Conservation (phyloP, 1,284 basidiomycete genomes). For the Melampsora allii-populina region DNA sequence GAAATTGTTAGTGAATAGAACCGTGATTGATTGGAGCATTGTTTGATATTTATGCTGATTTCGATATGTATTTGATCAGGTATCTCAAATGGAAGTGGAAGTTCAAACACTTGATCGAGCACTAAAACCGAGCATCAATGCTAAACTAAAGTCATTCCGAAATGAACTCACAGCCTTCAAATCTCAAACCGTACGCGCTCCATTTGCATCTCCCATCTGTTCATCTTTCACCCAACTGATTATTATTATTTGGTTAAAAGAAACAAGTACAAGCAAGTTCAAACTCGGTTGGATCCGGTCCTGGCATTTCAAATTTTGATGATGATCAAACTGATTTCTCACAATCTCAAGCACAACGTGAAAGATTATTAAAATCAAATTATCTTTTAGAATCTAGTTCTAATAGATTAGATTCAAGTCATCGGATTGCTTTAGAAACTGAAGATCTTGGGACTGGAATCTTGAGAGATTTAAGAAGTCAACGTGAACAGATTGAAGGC, state of each 20-base stretch:
- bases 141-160: conserved; percentile 69
- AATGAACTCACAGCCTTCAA: conserved; percentile 70
- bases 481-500: conserved; percentile 94
- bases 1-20: conserved; percentile 70
- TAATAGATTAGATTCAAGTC: conserved; percentile 78
- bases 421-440: conserved; percentile 90
- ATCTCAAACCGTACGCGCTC: conserved; percentile 61
- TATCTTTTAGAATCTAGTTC: conserved; percentile 54
- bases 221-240: neutral
- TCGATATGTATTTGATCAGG: conserved; percentile 57
- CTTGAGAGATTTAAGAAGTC: conserved; percentile 73
- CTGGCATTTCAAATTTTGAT: neutral
- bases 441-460: conserved; percentile 95
- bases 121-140: conserved; percentile 68
- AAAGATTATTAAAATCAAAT: conserved; percentile 52
- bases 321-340: conserved; percentile 1
- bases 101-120: conserved; percentile 92
- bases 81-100: conserved; percentile 99
- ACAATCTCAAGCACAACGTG: conserved; percentile 53
- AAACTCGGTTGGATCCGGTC: neutral
- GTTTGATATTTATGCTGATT: neutral
- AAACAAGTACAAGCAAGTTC: conserved; percentile 67
- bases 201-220: neutral
- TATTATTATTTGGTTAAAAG: conserved; percentile 49
- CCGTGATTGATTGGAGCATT: neutral